Conservation (phyloP, 108 stramenopile genomes). For the Epipyxis sp. region DNA sequence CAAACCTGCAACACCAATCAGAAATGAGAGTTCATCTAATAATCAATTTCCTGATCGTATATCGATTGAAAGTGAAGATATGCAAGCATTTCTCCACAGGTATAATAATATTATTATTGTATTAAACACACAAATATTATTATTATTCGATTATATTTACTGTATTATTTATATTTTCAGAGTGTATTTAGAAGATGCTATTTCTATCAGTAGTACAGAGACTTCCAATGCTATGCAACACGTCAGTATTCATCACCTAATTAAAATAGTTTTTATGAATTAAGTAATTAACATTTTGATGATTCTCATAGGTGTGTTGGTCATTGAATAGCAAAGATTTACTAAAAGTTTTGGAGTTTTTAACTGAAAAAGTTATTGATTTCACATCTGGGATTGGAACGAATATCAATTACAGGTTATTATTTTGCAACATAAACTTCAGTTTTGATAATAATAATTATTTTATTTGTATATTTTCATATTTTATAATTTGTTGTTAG, state of each 20-base stretch:
- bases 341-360: background rate
- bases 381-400: too few species aligned
- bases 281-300: background rate
- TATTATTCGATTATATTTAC: constrained; percentile 1
- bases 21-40: background rate
- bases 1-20: background rate
- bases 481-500: background rate
- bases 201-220: background rate
- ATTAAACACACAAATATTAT: background rate
- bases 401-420: too few species aligned
- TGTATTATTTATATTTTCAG: background rate
- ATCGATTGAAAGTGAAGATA: background rate
- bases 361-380: background rate
- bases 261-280: background rate
- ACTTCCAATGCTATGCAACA: background rate
- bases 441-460: too few species aligned
- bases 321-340: background rate
- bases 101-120: background rate
- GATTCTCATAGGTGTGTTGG: background rate
- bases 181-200: background rate
- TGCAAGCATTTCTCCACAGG: background rate
- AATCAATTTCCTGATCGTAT: background rate
- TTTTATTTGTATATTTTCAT: too few species aligned
- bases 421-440: too few species aligned
- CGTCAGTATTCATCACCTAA: background rate